Evolutionary conservation across 2,329 filamentous ascomycete species (phyloP), one percentile per base, ranked within the genome.

Genomic region (Alternaria arborescens): DNA sequence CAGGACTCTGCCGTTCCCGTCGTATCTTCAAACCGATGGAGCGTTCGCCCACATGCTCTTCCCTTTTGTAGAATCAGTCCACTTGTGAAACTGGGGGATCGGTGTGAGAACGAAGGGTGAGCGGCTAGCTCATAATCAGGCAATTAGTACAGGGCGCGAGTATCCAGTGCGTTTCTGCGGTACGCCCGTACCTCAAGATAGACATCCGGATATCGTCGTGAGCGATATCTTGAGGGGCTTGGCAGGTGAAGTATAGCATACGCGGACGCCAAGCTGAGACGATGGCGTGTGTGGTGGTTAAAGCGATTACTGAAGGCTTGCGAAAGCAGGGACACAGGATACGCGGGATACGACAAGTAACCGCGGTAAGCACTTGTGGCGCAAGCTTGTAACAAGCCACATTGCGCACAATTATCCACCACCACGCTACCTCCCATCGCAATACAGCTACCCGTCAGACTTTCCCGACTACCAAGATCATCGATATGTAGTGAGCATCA

Each of bases 131-230:
- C 14, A 48, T 42, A 58, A 60, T 69, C 61, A 69, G 61, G 28
- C 55, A 62, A 69, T 40, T 30, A 54, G 57, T 58, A 66, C 61
- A 69, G 59, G 38, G 20, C 22, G 24, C 54, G 55, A 55, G 52
- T 47, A 32, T 41, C 30, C 51, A 20, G 43, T 32, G 38, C 46
- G 51, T 38, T 44, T 10, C 26, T 48, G 34, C n/a, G 32, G 22
- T 38, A 22, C 46, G 46, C 20, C 46, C 16, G 20, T 24, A 24
- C 8, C 46, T 24, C 12, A 24, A 38, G 10, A 38, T n/a, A 16
- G 34, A 36, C 30, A 50, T 26, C 20, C 16, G 8, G 32, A 50
- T 8, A 20, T 32, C 34, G 32, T 26, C 12, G 30, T 36, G 12
- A 34, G 18, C 30, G 18, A 48, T 48, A 34, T 48, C 28, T 36